Base-by-base conservation (phyloP, 305 asterid genomes). In the Euphrasia arctica region DNA sequence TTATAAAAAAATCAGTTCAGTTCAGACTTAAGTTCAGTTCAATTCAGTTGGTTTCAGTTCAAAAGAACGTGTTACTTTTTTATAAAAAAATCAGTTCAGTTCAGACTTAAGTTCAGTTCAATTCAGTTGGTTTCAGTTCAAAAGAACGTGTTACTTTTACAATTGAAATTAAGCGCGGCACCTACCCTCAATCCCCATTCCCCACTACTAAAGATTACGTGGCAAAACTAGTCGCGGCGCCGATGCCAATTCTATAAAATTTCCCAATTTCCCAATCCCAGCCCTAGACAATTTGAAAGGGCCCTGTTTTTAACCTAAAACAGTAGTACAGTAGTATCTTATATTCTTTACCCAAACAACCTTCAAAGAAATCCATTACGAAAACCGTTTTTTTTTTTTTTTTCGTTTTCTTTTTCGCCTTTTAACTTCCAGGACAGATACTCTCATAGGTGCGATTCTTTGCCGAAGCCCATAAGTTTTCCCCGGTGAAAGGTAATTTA, bases 261-360 rank as follows among this genome's bases (percentile, higher is more conserved):
- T 36, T 29, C 27, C 58, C 70, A 67, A 77, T 45, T 45, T 66
- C 13, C 68, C 36, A 32, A 5, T 5, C 36, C 36, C 5, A 63
- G 79, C 63, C 81, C 86, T 64, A 66, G 59, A 69, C 67, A 36
- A 22, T 4, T 32, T 32, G 14, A 62, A 67, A 60, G 34, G 4
- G 7, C 11, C 67, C 69, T 48, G 66, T 36, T 68, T 69, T 63
- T 78, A 79, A 79, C 87, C 87, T 83, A 77, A 65, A 64, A 25
- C 27, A 25, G 27, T 27, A 63, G 66, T 56, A 22, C 43, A 56
- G 22, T 25, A 25, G 27, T 25, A 25, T 25, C 27, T 25, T 0
- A 25, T 25, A 25, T 25, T 54, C 31, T 51, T 51, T 51, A 13
- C 27, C 61, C 55, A 73, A 76, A 54, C 82, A 65, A 72, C 75